These are phyloP conservation scores for Saturnispora silvae DNA, from an alignment of 805 yeast species.

Conservation along the genomic window DNA sequence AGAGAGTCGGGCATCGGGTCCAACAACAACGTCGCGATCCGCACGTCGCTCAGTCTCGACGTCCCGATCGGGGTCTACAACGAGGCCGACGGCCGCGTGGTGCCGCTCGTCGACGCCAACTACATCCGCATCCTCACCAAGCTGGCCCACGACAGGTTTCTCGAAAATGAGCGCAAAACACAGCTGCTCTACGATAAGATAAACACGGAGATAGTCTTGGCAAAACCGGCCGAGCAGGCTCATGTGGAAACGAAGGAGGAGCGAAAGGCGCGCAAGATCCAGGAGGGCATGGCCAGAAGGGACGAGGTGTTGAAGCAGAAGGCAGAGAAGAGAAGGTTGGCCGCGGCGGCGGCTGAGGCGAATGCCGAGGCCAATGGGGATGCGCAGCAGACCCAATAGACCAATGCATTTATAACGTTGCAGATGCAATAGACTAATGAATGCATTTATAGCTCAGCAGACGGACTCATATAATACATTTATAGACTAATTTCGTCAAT, in stretches of 20 bases:
- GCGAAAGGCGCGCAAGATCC: slow-evolving; percentile 40
- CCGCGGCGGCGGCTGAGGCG: too few relatives aligned
- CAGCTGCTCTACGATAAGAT: slow-evolving; percentile 36
- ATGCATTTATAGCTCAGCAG: too few relatives aligned
- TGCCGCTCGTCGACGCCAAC: slow-evolving; percentile 36
- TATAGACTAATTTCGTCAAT: too few relatives aligned
- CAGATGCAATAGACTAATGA: too few relatives aligned
- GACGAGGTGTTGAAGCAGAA: slow-evolving; percentile 15
- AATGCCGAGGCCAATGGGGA: too few relatives aligned
- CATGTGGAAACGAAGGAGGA: slow-evolving; percentile 44
- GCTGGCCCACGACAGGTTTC: slow-evolving; percentile 52
- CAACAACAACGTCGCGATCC: slow-evolving; percentile 65
- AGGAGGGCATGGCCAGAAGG: slow-evolving; percentile 36
- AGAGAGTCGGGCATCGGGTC: slow-evolving; percentile 81
- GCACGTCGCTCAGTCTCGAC: slow-evolving; percentile 66
- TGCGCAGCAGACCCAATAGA: too few relatives aligned
- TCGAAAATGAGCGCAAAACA: slow-evolving; percentile 53
- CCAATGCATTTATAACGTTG: too few relatives aligned
- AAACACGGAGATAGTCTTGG: slow-evolving; percentile 20
- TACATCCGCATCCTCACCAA: slow-evolving; percentile 44
- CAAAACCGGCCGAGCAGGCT: background rate
- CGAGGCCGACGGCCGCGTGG: slow-evolving; percentile 18
- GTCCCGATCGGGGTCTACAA: slow-evolving; percentile 58
- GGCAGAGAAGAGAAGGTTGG: too few relatives aligned
- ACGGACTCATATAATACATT: too few relatives aligned